These are phyloP conservation scores for Vitis vinifera DNA, from an alignment of 164 flowering plant species.

Conservation along the genomic window DNA sequence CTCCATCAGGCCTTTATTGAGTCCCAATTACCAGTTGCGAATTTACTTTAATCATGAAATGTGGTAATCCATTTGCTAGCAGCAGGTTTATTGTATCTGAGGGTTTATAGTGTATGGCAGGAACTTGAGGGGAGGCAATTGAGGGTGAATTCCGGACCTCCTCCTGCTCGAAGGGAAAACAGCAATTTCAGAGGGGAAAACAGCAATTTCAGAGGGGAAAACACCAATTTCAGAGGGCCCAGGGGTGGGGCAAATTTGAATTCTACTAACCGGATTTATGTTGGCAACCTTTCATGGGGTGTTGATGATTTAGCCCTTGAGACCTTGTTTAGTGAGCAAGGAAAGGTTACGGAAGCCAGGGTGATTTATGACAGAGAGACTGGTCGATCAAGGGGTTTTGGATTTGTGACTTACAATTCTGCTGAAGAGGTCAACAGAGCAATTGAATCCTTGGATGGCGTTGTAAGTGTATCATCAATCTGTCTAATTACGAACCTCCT, in stretches of 20 bases:
- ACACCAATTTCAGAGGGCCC: constrained; percentile 21
- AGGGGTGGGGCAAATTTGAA: constrained; percentile 11
- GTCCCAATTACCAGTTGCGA: not conserved
- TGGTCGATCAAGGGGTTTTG: constrained; percentile 96
- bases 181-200: constrained; percentile 28
- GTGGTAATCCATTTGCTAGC: not conserved
- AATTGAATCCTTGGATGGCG: constrained; percentile 70
- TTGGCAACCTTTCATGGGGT: constrained; percentile 93
- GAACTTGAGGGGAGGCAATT: constrained; percentile 50
- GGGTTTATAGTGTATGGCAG: constrained; percentile 17
- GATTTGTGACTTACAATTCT: constrained; percentile 79
- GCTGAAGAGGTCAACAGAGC: constrained; percentile 76
- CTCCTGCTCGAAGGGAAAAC: constrained; percentile 36
- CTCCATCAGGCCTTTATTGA: not conserved
- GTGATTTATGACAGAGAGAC: constrained; percentile 86
- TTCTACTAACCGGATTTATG: constrained; percentile 46
- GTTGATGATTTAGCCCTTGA: constrained; percentile 81
- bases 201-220: constrained; percentile 26
- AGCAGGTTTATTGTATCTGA: constrained; percentile 1
- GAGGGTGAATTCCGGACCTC: constrained; percentile 59
- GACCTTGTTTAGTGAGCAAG: constrained; percentile 79
- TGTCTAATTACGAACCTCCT: not conserved
- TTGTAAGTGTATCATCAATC: constrained; percentile 47
- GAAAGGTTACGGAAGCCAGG: constrained; percentile 78
- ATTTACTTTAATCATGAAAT: not conserved